Base-by-base conservation (phyloP, 2,329 filamentous ascomycete species). In the Sordariomycetes sp. region DNA sequence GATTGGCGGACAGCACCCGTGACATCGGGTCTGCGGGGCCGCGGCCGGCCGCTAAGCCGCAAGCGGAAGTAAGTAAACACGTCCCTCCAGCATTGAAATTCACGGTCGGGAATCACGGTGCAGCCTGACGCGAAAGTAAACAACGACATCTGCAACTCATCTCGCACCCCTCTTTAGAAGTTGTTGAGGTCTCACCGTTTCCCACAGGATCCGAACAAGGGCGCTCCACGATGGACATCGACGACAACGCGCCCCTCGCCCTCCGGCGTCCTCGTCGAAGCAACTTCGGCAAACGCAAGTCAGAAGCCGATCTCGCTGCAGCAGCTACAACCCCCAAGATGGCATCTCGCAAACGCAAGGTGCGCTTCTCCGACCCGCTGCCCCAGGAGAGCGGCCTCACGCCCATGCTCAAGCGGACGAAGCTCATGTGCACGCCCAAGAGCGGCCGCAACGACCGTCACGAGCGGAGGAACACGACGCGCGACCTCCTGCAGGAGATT, bases 291-390 rank as follows among this genome's bases (percentile, higher is more conserved):
- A 24, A 58, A 48, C 23, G 32, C 10, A 38, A 53, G 43, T 43
- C 37, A 33, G 46, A 43, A 25, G 39, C 41, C 18, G 40, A 43
- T 17, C 32, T 41, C 24, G 38, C 39, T 14, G 36, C 42, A 12
- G 32, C 43, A 16, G 27, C 26, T 21, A 18, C 39, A 12, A 24
- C 35, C 3, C 45, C 48, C 30, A 52, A 43, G 11, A 40, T 38
- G 8, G 35, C 30, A 5, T 30, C 32, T 5, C 27, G 37, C 16
- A 34, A 26, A 17, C 21, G 24, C n/a, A 31, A 28, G 16, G 72
- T 77, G 16, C 69, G 74, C 24, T 76, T 78, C 53, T 79, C 75
- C 0, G 72, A 78, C 26, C 71, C 72, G 8, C n/a, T n/a, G n/a
- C 72, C 69, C 1, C 58, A 61, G 2, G 47, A 65, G 3, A 75